Percentiles rank a stretch among this genome's conserved stretches.
Conservation (phyloP, 106 monocot genomes). For the Acanthochlamys bracteata region DNA sequence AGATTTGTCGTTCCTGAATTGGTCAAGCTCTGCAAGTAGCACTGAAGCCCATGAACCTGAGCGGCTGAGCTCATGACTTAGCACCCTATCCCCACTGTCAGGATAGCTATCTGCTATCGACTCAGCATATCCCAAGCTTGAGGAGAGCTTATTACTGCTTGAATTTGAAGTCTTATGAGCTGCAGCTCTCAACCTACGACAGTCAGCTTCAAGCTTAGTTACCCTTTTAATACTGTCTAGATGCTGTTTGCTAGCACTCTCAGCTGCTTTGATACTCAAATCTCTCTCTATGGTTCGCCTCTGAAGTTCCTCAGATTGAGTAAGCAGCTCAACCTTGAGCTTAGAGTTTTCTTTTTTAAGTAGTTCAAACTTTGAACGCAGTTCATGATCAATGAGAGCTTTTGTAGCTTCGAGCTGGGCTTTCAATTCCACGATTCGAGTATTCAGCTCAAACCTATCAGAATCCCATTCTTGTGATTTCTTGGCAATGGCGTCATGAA, state of each 20-base stretch:
- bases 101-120: constrained; percentile 29
- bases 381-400: constrained; percentile 6
- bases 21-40: constrained; percentile 22
- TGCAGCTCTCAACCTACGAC: constrained; percentile 15
- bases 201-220: constrained; percentile 29
- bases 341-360: constrained; percentile 19
- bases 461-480: constrained; percentile 28
- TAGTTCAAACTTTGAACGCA: constrained; percentile 10
- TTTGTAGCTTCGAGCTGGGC: constrained; percentile 21
- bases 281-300: constrained; percentile 24
- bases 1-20: constrained; percentile 19
- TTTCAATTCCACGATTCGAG: constrained; percentile 20
- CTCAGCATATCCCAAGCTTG: constrained; percentile 9
- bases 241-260: constrained; percentile 40
- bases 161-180: constrained; percentile 6
- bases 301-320: constrained; percentile 21
- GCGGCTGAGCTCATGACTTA: constrained; percentile 7
- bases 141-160: constrained; percentile 6
- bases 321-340: constrained; percentile 20
- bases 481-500: constrained; percentile 12
- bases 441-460: constrained; percentile 28
- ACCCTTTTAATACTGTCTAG: constrained; percentile 39
- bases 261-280: constrained; percentile 31
- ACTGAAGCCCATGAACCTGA: constrained; percentile 30
- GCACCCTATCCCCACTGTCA: constrained; percentile 21